phyloP scores from a whole-genome alignment of 192 early-diverging fungal genomes.

The Podila epicladia region DNA sequence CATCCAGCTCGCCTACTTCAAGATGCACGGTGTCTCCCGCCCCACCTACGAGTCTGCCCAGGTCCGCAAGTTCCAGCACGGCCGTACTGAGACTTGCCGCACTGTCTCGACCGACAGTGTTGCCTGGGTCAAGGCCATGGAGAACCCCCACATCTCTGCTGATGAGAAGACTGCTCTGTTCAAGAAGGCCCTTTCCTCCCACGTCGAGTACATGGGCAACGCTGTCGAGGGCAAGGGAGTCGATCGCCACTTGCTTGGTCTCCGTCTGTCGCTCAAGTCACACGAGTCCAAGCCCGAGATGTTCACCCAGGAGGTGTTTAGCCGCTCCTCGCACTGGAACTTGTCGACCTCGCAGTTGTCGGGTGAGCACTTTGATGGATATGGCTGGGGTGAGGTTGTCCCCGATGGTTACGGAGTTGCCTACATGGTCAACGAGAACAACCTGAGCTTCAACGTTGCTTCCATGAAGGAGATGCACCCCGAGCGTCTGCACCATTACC shows the following conservation, averaged over 20 bases:
- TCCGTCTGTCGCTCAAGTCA: slow-evolving; percentile 79
- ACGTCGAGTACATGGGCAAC: slow-evolving; percentile 84
- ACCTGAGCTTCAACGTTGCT: slow-evolving; percentile 89
- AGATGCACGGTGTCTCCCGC: slow-evolving; percentile 78
- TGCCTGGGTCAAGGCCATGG: slow-evolving; percentile 90
- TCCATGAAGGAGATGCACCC: slow-evolving; percentile 66
- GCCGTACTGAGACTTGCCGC: slow-evolving; percentile 95
- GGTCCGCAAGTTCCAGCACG: slow-evolving; percentile 91
- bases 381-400: slow-evolving; percentile 90
- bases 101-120: slow-evolving; percentile 79
- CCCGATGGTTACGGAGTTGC: slow-evolving; percentile 93
- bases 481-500: slow-evolving; percentile 79
- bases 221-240: slow-evolving; percentile 87
- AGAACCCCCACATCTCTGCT: slow-evolving; percentile 58
- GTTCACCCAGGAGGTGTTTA: slow-evolving; percentile 88
- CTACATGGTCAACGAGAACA: slow-evolving; percentile 89
- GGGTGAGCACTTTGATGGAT: slow-evolving; percentile 93
- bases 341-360: slow-evolving; percentile 93
- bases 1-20: slow-evolving; percentile 96
- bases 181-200: slow-evolving; percentile 78
- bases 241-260: slow-evolving; percentile 92
- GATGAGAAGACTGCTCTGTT: slow-evolving; percentile 74
- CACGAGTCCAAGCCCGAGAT: slow-evolving; percentile 84
- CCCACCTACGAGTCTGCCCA: slow-evolving; percentile 96
- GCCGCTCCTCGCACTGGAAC: slow-evolving; percentile 87